Conservation (phyloP, 768 basidiomycete genomes). For the Omphalotus guepiniiformis region DNA sequence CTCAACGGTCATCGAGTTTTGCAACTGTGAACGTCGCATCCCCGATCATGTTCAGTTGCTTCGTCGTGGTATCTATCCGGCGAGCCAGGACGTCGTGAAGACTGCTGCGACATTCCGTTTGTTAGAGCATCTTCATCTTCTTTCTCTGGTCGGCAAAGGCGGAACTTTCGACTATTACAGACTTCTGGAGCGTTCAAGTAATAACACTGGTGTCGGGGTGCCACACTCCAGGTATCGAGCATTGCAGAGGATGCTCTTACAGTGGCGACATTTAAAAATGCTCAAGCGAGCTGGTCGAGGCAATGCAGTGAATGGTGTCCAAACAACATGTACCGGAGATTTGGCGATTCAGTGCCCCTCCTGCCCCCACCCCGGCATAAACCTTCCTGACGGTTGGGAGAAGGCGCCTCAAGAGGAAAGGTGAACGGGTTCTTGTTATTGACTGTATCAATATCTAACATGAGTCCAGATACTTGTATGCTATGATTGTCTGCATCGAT, state of each 20-base stretch:
- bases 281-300: slow-evolving; percentile 17
- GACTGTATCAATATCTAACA: too few relatives aligned
- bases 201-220: slow-evolving; percentile 19
- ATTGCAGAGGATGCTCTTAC: slow-evolving; percentile 16
- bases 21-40: slow-evolving; percentile 9
- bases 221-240: slow-evolving; percentile 15
- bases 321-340: slow-evolving; percentile 8
- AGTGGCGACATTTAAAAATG: slow-evolving; percentile 17
- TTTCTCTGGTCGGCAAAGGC: slow-evolving; percentile 25
- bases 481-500: not conserved
- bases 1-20: slow-evolving; percentile 13
- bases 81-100: slow-evolving; percentile 19
- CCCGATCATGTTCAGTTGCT: slow-evolving; percentile 18
- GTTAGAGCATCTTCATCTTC: slow-evolving; percentile 22
- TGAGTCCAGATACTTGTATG: too few relatives aligned
- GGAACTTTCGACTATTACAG: slow-evolving; percentile 25
- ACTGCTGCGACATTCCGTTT: slow-evolving; percentile 23
- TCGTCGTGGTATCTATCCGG: slow-evolving; percentile 16
- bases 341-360: slow-evolving; percentile 19
- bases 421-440: too few relatives aligned
- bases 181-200: slow-evolving; percentile 17
- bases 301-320: slow-evolving; percentile 14
- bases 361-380: slow-evolving; percentile 19
- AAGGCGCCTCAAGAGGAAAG: not conserved
- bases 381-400: slow-evolving; percentile 9